Evolutionary conservation across 805 yeast genomes (phyloP).

Genomic region (Wickerhamomyces mucosus): DNA sequence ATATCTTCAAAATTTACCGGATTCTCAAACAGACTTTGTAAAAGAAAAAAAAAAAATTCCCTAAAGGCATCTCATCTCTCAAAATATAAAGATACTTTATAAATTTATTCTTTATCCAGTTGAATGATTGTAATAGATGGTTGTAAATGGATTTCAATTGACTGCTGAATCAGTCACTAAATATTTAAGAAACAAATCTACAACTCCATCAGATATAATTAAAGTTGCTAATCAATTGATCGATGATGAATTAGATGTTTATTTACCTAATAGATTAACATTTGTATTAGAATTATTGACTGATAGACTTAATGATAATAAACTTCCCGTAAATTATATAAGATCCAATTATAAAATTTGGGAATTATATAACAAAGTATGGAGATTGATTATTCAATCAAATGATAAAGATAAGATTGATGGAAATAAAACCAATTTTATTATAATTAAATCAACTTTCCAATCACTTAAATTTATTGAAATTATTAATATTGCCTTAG

Average conservation of each 20-base stretch:
- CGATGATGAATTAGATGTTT: slow-evolving; percentile 24
- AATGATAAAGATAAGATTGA: slow-evolving; percentile 2
- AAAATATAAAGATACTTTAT: too few relatives aligned
- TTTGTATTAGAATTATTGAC: slow-evolving; percentile 52
- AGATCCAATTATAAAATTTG: slow-evolving; percentile 37
- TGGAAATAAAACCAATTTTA: too few relatives aligned
- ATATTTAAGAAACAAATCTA: slow-evolving; percentile 45
- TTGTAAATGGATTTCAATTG: too few relatives aligned
- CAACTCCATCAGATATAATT: slow-evolving; percentile 33
- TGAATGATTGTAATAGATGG: too few relatives aligned
- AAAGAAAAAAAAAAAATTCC: too few relatives aligned
- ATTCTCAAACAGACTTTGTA: too few relatives aligned
- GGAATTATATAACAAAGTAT: slow-evolving; percentile 35
- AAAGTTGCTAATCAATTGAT: slow-evolving; percentile 25
- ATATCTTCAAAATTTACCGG: too few relatives aligned
- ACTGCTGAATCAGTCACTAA: too few relatives aligned
- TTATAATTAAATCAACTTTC: slow-evolving; percentile 30
- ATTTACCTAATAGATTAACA: slow-evolving; percentile 43
- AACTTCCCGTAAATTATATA: slow-evolving; percentile 26
- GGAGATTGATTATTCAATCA: slow-evolving; percentile 20
- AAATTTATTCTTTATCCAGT: too few relatives aligned
- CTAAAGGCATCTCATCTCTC: too few relatives aligned
- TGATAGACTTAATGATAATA: slow-evolving; percentile 48
- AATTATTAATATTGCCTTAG: slow-evolving; percentile 19
- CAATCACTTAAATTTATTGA: slow-evolving; percentile 35